phyloP scores from a whole-genome alignment of 139 green algal species.

The Ulvella scutata region DNA sequence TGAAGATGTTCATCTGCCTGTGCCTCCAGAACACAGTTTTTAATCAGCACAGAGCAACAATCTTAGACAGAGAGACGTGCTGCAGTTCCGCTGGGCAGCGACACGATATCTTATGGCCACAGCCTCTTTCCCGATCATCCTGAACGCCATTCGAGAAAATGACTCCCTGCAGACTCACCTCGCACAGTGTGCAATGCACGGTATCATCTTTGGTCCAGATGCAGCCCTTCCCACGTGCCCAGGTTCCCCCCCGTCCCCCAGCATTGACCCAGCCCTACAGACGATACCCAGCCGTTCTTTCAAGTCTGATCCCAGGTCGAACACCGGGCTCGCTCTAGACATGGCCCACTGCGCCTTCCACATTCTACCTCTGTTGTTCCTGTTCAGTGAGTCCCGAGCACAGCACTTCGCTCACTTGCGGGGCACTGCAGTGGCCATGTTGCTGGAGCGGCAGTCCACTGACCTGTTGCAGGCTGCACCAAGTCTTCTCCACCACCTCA shows the following conservation, averaged over 20 bases:
- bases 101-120: background rate
- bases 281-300: too few species aligned
- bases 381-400: background rate
- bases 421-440: background rate
- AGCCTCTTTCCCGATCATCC: background rate
- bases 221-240: background rate
- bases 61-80: background rate
- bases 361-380: background rate
- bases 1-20: background rate
- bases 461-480: background rate
- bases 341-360: background rate
- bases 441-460: background rate
- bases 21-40: background rate
- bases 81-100: conserved; percentile 1
- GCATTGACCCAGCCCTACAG: background rate
- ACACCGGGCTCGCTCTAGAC: background rate
- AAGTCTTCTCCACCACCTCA: too few species aligned
- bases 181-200: background rate
- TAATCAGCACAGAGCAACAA: too few species aligned
- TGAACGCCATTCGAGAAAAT: background rate
- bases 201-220: background rate
- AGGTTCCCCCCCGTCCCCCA: background rate
- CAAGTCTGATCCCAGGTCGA: background rate
- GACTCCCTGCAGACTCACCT: background rate
- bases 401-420: background rate